Conservation (phyloP, 2,329 filamentous ascomycete genomes). For the Xylaria multiplex region DNA sequence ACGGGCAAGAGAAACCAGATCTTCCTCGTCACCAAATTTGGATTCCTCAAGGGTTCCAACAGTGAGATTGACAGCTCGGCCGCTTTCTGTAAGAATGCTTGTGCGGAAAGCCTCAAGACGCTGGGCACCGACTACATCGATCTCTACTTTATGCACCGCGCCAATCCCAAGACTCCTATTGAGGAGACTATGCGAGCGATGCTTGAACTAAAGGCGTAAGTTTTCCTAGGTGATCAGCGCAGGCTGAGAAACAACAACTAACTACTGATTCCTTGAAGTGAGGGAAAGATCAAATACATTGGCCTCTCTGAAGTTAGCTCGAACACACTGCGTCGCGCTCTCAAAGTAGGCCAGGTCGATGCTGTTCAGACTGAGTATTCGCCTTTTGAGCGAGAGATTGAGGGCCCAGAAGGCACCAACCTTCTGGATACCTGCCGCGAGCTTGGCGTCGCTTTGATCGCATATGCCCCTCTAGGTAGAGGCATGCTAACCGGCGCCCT, state of each 20-base stretch:
- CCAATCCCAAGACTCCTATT: slow-evolving; percentile 55
- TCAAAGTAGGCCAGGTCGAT: not conserved
- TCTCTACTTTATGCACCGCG: slow-evolving; percentile 55
- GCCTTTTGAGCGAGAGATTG: not conserved
- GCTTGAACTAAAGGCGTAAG: slow-evolving; percentile 53
- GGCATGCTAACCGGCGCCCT: slow-evolving; percentile 51
- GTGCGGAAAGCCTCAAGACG: not conserved
- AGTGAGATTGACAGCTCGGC: not conserved
- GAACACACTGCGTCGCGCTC: slow-evolving; percentile 45
- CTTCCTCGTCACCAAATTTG: slow-evolving; percentile 65
- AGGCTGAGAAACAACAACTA: no score
- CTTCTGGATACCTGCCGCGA: slow-evolving; percentile 59
- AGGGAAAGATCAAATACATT: slow-evolving; percentile 64
- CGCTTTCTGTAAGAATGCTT: slow-evolving; percentile 36
- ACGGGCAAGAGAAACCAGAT: slow-evolving; percentile 58
- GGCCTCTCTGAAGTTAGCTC: slow-evolving; percentile 61
- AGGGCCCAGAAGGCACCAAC: slow-evolving; percentile 38
- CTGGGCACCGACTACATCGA: slow-evolving; percentile 57
- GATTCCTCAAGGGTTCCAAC: slow-evolving; percentile 42
- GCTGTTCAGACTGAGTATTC: not conserved
- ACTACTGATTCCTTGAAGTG: slow-evolving; percentile 41
- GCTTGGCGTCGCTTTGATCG: slow-evolving; percentile 57
- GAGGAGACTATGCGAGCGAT: slow-evolving; percentile 59
- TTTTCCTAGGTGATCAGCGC: not conserved
- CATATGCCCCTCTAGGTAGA: slow-evolving; percentile 54